Percentiles rank a stretch among this genome's conserved stretches.
Conservation (phyloP, 768 basidiomycete species). For the Fibroporia radiculosa region DNA sequence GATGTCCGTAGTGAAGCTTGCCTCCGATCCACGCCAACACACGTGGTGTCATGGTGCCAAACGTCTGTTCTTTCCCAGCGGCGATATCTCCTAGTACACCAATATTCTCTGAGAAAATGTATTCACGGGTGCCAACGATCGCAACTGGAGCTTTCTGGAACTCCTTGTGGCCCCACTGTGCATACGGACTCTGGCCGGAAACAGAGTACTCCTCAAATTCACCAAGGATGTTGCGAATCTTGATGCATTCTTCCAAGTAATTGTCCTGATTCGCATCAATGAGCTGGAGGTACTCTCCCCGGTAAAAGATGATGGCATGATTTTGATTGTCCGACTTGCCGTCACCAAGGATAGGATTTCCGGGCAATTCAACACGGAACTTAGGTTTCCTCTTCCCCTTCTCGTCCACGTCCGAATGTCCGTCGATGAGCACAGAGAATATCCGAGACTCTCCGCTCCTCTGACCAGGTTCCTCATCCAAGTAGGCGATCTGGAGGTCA, state of each 20-base stretch:
- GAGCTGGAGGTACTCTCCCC: conserved; percentile 97
- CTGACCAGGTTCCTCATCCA: conserved; percentile 90
- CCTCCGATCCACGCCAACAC: conserved; percentile 96
- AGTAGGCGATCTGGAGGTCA: conserved; percentile 95
- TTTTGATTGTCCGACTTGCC: conserved; percentile 99
- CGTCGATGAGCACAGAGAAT: conserved; percentile 93
- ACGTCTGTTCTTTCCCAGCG: conserved; percentile 99
- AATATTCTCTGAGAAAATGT: conserved; percentile 99
- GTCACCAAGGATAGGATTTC: conserved; percentile 97
- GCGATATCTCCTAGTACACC: conserved; percentile 98
- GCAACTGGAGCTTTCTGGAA: conserved; percentile 88
- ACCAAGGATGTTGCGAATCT: conserved; percentile 95
- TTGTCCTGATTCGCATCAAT: conserved; percentile 99
- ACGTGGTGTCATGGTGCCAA: conserved; percentile 96
- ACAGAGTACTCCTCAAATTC: conserved; percentile 95
- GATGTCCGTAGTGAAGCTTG: conserved; percentile 97
- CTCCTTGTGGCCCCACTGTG: conserved; percentile 92
- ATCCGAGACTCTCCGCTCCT: conserved; percentile 84
- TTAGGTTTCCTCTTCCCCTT: conserved; percentile 89
- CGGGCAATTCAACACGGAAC: conserved; percentile 95
- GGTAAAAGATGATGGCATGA: conserved; percentile 98
- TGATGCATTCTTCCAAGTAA: conserved; percentile 97
- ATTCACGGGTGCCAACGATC: conserved; percentile 97
- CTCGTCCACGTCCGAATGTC: conserved; percentile 92
- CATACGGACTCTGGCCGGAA: conserved; percentile 91